These are phyloP conservation scores for Protomyces inouyei DNA, from an alignment of 1,139 yeast genomes.

Conservation along the genomic window DNA sequence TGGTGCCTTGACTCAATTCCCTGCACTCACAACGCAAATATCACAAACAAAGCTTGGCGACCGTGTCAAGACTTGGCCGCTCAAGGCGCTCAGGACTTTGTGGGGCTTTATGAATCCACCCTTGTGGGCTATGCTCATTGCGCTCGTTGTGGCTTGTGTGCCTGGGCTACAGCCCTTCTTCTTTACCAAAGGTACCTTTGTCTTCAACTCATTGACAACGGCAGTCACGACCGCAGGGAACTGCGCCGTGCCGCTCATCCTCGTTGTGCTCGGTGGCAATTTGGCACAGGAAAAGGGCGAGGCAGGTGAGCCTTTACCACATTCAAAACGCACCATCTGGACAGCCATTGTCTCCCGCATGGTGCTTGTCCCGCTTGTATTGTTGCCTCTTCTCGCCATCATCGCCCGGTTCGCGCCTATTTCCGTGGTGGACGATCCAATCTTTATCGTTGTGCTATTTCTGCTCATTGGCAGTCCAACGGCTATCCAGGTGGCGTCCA, in stretches of 20 bases:
- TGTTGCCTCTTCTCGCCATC: slow-evolving; percentile 63
- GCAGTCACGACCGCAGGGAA: slow-evolving; percentile 76
- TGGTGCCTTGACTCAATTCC: slow-evolving; percentile 21
- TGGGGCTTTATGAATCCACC: slow-evolving; percentile 84
- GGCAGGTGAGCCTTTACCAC: slow-evolving; percentile 50
- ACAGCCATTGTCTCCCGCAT: slow-evolving; percentile 70
- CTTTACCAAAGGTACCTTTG: slow-evolving; percentile 57
- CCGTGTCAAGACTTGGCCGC: neutral
- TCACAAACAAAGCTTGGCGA: neutral
- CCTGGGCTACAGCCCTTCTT: slow-evolving; percentile 63
- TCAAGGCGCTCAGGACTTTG: neutral
- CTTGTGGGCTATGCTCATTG: slow-evolving; percentile 79
- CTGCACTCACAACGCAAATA: slow-evolving; percentile 9
- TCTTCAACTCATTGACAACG: slow-evolving; percentile 69
- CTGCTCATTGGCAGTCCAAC: slow-evolving; percentile 38
- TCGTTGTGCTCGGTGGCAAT: slow-evolving; percentile 58
- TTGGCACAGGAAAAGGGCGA: slow-evolving; percentile 41
- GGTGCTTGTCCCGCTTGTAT: slow-evolving; percentile 65
- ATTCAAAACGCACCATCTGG: slow-evolving; percentile 49
- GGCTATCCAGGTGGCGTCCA: slow-evolving; percentile 29
- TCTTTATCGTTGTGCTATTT: slow-evolving; percentile 70
- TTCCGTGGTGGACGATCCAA: slow-evolving; percentile 77
- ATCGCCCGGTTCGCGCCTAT: slow-evolving; percentile 60
- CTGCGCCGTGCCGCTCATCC: slow-evolving; percentile 77
- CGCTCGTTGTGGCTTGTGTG: slow-evolving; percentile 77